Conservation (phyloP, 2,329 filamentous ascomycete species). For the Eutypella sp. region DNA sequence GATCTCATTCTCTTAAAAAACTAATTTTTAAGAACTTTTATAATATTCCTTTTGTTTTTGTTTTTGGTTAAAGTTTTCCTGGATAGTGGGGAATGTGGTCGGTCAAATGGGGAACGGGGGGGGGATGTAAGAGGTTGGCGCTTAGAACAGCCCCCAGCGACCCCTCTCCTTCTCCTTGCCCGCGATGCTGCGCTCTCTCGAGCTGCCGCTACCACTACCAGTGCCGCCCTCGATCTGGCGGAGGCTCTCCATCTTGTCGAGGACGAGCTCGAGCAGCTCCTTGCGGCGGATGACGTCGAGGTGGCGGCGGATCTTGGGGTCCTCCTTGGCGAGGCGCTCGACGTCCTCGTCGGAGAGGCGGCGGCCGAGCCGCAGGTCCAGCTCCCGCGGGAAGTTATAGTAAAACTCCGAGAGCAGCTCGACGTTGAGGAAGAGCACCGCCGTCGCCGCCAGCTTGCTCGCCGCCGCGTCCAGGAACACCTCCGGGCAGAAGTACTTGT, state of each 20-base stretch:
- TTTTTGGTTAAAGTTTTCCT: no score
- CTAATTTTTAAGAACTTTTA: no score
- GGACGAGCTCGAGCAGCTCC: slow-evolving; percentile 84
- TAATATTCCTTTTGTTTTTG: no score
- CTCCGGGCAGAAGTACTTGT: slow-evolving; percentile 96
- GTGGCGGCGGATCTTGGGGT: slow-evolving; percentile 82
- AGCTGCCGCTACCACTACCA: not conserved
- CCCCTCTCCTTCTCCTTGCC: not conserved
- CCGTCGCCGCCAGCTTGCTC: slow-evolving; percentile 88
- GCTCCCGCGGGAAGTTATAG: slow-evolving; percentile 91
- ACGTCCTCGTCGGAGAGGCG: slow-evolving; percentile 75
- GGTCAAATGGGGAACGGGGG: no score
- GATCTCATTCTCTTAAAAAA: no score
- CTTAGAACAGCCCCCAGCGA: not conserved
- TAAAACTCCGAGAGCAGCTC: slow-evolving; percentile 96
- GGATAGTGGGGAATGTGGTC: no score
- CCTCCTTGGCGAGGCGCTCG: slow-evolving; percentile 87
- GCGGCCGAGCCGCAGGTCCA: slow-evolving; percentile 80
- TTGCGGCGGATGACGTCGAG: slow-evolving; percentile 90
- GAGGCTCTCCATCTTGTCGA: slow-evolving; percentile 93
- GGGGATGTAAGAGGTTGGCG: no score
- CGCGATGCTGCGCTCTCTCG: not conserved
- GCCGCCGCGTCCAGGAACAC: slow-evolving; percentile 97
- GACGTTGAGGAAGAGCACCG: slow-evolving; percentile 94
- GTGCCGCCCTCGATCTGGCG: slow-evolving; percentile 69